Evolutionary conservation across 139 green algal genomes (phyloP).

Genomic region (Chlamydomonas schloesseri): DNA sequence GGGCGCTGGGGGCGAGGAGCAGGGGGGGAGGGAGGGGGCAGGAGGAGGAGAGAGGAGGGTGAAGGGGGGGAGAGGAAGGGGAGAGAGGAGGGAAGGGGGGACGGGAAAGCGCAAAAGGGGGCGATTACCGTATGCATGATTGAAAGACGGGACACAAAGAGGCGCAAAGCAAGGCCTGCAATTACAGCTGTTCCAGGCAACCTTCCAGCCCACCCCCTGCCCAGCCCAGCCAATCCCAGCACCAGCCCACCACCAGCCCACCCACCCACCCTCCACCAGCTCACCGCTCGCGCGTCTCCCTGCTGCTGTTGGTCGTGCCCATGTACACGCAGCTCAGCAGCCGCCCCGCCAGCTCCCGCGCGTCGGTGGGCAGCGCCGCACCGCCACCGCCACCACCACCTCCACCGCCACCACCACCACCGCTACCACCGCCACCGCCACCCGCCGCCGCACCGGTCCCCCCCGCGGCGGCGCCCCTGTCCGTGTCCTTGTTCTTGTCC

Average conservation of each 20-base stretch:
- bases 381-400: too few relatives aligned
- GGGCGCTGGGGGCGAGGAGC: conserved; percentile 10
- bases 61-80: background rate
- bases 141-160: too few relatives aligned
- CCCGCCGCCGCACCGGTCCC: too few relatives aligned
- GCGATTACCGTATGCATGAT: too few relatives aligned
- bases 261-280: background rate
- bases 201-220: too few relatives aligned
- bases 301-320: conserved; percentile 92
- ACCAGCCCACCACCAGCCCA: background rate
- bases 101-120: background rate
- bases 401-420: too few relatives aligned
- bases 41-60: background rate
- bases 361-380: background rate
- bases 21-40: background rate
- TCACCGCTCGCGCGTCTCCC: conserved; percentile 72
- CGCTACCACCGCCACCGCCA: too few relatives aligned
- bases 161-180: too few relatives aligned
- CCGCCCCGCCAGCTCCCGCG: conserved; percentile 77
- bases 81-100: background rate
- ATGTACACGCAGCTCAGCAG: conserved; percentile 96
- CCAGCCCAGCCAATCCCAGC: background rate
- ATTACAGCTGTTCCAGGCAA: too few relatives aligned
- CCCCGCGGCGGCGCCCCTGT: too few relatives aligned
- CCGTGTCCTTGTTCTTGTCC: too few relatives aligned